These are phyloP conservation scores for Incumbomyces lentus DNA, from an alignment of 2,329 filamentous ascomycete genomes.

Conservation along the genomic window DNA sequence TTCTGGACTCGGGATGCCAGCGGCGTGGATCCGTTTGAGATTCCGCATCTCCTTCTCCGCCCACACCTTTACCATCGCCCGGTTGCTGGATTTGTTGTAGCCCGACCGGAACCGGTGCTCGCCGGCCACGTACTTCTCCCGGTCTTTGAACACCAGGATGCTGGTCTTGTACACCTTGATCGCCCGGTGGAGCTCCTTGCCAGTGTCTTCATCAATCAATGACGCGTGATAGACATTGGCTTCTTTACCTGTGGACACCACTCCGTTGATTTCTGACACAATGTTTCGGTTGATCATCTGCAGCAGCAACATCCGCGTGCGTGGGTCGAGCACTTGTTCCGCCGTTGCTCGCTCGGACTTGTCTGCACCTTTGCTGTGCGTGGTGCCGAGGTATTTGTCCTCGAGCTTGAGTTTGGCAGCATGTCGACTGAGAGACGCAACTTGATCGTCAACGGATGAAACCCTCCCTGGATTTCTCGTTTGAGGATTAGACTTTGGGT, in stretches of 20 bases:
- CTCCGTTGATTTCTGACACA: conserved; percentile 85
- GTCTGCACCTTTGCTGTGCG: conserved; percentile 46
- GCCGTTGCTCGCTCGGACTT: conserved; percentile 88
- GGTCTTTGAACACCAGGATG: conserved; percentile 95
- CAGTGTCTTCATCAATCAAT: conserved; percentile 45
- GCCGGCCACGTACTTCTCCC: conserved; percentile 88
- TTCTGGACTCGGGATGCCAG: conserved; percentile 83
- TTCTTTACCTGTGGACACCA: conserved; percentile 93
- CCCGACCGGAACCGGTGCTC: conserved; percentile 86
- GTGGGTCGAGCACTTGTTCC: conserved; percentile 87
- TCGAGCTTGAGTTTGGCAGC: conserved; percentile 77
- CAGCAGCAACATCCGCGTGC: conserved; percentile 88
- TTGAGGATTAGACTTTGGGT: conserved; percentile 65
- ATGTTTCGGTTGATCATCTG: conserved; percentile 91
- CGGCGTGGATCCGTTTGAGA: conserved; percentile 68
- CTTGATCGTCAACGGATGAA: conserved; percentile 71
- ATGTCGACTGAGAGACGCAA: conserved; percentile 72
- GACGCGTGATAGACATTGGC: conserved; percentile 95
- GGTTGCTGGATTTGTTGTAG: conserved; percentile 87
- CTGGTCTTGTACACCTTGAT: conserved; percentile 99
- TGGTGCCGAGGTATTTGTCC: conserved; percentile 44
- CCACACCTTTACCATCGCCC: conserved; percentile 97
- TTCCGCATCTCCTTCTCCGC: conserved; percentile 98
- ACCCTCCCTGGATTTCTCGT: conserved; percentile 70
- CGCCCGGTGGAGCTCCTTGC: conserved; percentile 57